A percentile compares a stretch with the other conserved stretches of the same genome.
These are phyloP conservation scores for Keithomyces neogunnii DNA, from an alignment of 2,329 filamentous ascomycete species.

Conservation along the genomic window DNA sequence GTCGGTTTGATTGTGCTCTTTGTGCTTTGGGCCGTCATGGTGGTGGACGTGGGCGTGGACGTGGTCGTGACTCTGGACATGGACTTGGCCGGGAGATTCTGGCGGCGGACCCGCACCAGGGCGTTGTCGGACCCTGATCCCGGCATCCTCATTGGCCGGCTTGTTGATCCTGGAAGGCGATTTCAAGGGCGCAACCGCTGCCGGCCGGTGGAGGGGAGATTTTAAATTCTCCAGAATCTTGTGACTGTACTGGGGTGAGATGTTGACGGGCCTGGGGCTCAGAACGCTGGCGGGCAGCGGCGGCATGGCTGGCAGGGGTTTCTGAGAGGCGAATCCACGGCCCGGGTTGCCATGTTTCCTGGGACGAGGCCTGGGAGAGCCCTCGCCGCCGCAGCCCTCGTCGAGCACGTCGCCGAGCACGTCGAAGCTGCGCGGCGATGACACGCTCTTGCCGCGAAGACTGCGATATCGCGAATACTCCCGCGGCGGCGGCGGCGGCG, in stretches of 20 bases:
- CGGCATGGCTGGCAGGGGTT: background rate
- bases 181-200: background rate
- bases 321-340: background rate
- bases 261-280: slow-evolving; percentile 7
- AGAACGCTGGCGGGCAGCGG: slow-evolving; percentile 2
- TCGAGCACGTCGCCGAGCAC: slow-evolving; percentile 16
- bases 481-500: slow-evolving; percentile 13
- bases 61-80: background rate
- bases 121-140: background rate
- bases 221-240: slow-evolving; percentile 6
- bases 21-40: background rate
- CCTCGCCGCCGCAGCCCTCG: background rate
- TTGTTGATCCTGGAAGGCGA: slow-evolving; percentile 4
- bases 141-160: background rate
- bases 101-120: background rate
- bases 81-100: background rate
- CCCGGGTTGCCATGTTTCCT: slow-evolving; percentile 11
- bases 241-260: slow-evolving; percentile 4
- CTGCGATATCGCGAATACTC: slow-evolving; percentile 22
- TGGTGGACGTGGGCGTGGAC: background rate
- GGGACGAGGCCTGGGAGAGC: slow-evolving; percentile 8
- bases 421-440: slow-evolving; percentile 20
- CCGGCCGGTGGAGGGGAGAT: background rate
- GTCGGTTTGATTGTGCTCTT: too few species aligned
- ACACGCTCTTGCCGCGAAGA: slow-evolving; percentile 27